phyloP scores from a whole-genome alignment of 2,329 filamentous ascomycete species.

The Fusarium dlaminii region DNA sequence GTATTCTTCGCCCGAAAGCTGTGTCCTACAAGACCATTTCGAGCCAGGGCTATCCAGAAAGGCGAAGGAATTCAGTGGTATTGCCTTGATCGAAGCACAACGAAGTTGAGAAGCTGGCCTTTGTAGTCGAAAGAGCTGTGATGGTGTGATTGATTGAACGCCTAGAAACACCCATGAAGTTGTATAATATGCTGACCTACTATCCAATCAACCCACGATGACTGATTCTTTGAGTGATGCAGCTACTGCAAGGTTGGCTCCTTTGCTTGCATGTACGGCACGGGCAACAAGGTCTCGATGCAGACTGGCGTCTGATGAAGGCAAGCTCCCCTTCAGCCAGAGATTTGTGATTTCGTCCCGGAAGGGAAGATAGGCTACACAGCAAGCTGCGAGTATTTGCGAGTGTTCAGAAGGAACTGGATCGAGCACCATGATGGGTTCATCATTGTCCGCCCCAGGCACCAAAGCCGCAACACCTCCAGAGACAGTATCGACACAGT shows the following conservation, averaged over 20 bases:
- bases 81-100: background rate
- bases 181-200: background rate
- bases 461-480: constrained; percentile 90
- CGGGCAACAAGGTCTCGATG: constrained; percentile 50
- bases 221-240: constrained; percentile 51
- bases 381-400: constrained; percentile 82
- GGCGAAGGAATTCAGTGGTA: background rate
- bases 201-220: constrained; percentile 18
- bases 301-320: constrained; percentile 49
- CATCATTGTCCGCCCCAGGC: constrained; percentile 45
- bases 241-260: constrained; percentile 45
- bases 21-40: background rate
- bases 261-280: constrained; percentile 55
- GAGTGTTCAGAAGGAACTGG: constrained; percentile 84
- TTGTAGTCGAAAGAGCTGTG: background rate
- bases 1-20: background rate
- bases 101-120: background rate
- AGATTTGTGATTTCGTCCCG: constrained; percentile 93
- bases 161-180: background rate
- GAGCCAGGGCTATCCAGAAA: background rate
- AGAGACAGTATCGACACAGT: constrained; percentile 89
- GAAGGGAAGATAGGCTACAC: constrained; percentile 86
- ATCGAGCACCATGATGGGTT: constrained; percentile 73
- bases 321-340: constrained; percentile 83
- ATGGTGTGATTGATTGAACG: background rate